phyloP scores from a whole-genome alignment of 1,139 yeast species.

The Debaryomyces robertsiae region DNA sequence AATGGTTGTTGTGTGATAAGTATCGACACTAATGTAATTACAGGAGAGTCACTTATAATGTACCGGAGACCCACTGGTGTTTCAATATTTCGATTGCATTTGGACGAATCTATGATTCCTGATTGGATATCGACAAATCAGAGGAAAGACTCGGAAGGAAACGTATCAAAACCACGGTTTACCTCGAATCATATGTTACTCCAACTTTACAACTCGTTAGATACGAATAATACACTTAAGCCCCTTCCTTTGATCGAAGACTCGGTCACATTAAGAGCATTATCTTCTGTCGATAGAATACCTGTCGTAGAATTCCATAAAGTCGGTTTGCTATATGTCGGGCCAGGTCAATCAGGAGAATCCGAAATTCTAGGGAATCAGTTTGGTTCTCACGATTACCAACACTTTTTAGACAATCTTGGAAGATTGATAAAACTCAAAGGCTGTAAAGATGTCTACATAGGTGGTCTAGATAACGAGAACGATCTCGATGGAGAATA shows the following conservation, averaged over 20 bases:
- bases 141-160: neutral
- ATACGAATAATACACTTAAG: constrained; percentile 21
- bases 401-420: constrained; percentile 56
- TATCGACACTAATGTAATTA: constrained; percentile 52
- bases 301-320: constrained; percentile 82
- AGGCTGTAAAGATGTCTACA: constrained; percentile 58
- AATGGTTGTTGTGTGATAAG: constrained; percentile 61
- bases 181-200: constrained; percentile 34
- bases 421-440: constrained; percentile 63
- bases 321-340: constrained; percentile 76
- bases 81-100: constrained; percentile 46
- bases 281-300: constrained; percentile 68
- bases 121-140: constrained; percentile 16
- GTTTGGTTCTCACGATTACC: constrained; percentile 66
- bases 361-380: constrained; percentile 64
- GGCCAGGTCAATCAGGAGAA: constrained; percentile 65
- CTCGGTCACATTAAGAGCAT: constrained; percentile 55
- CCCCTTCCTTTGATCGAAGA: constrained; percentile 50
- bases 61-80: constrained; percentile 73
- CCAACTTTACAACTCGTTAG: constrained; percentile 35
- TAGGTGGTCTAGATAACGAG: constrained; percentile 79
- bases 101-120: constrained; percentile 47
- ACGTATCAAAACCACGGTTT: constrained; percentile 13
- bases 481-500: constrained; percentile 73
- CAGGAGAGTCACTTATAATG: constrained; percentile 57